Base-by-base conservation (phyloP, 106 monocot species). In the Narthecium ossifragum region DNA sequence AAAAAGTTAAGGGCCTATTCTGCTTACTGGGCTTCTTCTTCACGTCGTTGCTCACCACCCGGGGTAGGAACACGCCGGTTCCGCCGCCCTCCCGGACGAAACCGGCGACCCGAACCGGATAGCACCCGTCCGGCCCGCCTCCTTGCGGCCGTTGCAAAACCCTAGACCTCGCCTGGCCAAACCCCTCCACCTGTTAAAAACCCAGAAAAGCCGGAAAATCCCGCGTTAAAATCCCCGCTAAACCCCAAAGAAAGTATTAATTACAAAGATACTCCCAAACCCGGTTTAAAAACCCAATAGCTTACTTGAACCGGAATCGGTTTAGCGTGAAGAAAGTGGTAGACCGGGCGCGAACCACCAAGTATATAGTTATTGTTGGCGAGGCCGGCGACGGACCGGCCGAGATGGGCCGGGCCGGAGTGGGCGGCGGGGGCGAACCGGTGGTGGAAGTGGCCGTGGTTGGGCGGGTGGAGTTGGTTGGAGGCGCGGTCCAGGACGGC, bases 61-160 rank as follows among this genome's bases (percentile, higher is more conserved):
- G 34, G 17, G 58, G 58, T 2, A 58, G 58, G 37, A 58, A 58
- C 34, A 58, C 58, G n/a, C 58, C 58, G 37, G 58, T 58, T 0
- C 58, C 58, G 33, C 22, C 20, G 18, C 58, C 23, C 18, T 37
- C 58, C 36, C 58, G 58, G 20, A 34, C 36, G 22, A 22, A 24
- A 26, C 10, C 36, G 38, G 36, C 2, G 28, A 34, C 14, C 17
- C 31, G 2, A 8, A 33, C 55, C 31, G 55, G 33, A 32, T 32
- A 56, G 15, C 1, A 34, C 11, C 31, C 32, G 18, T 56, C 28
- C 32, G 55, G 55, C n/a, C 56, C 56, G 12, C 6, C 32, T 15
- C 30, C 32, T 45, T 46, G 56, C 50, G 33, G 43, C 45, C 57
- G 33, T 32, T 49, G 22, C 36, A 28, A 46, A 31, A 69, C 43